Evolutionary conservation across 148 eudicot species (phyloP).

Genomic region (Vaccinium corymbosum): DNA sequence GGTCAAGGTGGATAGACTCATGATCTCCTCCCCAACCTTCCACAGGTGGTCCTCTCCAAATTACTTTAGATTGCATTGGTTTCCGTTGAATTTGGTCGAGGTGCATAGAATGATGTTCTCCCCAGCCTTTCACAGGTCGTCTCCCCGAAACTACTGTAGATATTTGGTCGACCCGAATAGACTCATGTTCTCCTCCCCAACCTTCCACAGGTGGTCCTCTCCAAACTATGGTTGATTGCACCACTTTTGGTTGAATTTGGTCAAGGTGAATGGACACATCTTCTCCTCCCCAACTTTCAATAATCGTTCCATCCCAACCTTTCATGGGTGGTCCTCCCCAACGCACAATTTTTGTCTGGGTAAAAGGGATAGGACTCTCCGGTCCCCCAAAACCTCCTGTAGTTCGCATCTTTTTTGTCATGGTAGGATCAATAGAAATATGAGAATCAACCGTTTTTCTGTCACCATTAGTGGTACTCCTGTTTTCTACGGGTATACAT

Average conservation of each 20-base stretch:
- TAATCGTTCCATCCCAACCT: conserved; percentile 10
- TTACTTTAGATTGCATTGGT: neutral
- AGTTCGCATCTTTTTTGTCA: conserved; percentile 13
- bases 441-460: neutral
- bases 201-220: conserved; percentile 7
- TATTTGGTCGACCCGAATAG: neutral
- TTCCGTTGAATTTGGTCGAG: neutral
- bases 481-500: neutral
- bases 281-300: neutral
- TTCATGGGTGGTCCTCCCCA: neutral
- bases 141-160: neutral
- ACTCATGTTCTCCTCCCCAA: conserved; percentile 1
- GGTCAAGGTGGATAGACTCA: neutral
- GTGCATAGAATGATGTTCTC: neutral
- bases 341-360: neutral
- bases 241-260: neutral
- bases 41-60: conserved; percentile 13
- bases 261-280: neutral
- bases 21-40: neutral
- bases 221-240: conserved; percentile 6
- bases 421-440: neutral
- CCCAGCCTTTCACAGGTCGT: neutral
- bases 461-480: neutral
- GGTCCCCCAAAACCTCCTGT: conserved; percentile 7
- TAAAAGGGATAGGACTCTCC: neutral